Percentiles rank a stretch among this genome's conserved stretches.
Conservation (phyloP, 1,284 basidiomycete genomes). For the Phellopilus nigrolimitatus region DNA sequence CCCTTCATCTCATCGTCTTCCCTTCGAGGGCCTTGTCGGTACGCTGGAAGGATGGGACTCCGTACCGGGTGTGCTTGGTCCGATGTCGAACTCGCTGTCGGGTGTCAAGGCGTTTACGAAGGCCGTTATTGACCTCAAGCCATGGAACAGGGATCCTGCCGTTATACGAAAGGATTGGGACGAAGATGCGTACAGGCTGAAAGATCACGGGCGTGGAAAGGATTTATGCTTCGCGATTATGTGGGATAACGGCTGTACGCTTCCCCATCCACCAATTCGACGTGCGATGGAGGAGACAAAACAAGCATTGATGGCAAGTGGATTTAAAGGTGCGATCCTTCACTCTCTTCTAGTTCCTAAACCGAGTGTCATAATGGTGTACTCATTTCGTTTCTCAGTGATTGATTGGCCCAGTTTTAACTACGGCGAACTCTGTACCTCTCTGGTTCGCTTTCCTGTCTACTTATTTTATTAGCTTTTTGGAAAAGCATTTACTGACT, state of each 20-base stretch:
- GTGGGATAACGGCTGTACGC: slow-evolving; percentile 55
- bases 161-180: slow-evolving; percentile 61
- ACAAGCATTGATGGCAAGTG: slow-evolving; percentile 54
- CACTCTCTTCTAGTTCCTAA: background rate
- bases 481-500: background rate
- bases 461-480: background rate
- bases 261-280: slow-evolving; percentile 66
- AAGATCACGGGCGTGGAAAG: slow-evolving; percentile 53
- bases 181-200: slow-evolving; percentile 49
- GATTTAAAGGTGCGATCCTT: slow-evolving; percentile 51
- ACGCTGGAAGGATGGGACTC: slow-evolving; percentile 68
- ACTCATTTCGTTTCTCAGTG: slow-evolving; percentile 23
- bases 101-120: slow-evolving; percentile 63
- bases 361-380: background rate
- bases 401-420: slow-evolving; percentile 39
- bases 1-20: slow-evolving; percentile 66
- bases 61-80: slow-evolving; percentile 67
- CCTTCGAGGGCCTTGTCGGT: slow-evolving; percentile 57
- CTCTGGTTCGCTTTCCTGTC: slow-evolving; percentile 29
- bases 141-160: slow-evolving; percentile 67
- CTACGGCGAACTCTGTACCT: slow-evolving; percentile 33
- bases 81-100: slow-evolving; percentile 53
- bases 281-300: slow-evolving; percentile 59
- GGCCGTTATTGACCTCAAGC: slow-evolving; percentile 47
- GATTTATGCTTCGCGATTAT: slow-evolving; percentile 58